These are phyloP conservation scores for Aurantiochytrium sp. DNA, from an alignment of 108 stramenopile genomes.

Conservation along the genomic window DNA sequence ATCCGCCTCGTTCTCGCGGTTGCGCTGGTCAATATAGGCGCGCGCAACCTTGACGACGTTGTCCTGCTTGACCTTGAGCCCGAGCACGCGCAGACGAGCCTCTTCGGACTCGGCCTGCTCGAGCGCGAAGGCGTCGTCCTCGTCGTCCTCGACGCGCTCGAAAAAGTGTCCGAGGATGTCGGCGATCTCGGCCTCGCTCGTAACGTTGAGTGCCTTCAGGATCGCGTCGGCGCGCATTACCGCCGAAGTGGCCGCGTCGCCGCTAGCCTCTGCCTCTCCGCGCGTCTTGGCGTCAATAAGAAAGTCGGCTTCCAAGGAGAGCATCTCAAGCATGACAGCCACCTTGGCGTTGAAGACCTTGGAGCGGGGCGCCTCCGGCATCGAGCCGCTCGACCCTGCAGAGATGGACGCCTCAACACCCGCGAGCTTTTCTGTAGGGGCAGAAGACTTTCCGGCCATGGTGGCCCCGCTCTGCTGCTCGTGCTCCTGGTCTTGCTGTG, in stretches of 20 bases:
- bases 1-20: slow-evolving; percentile 29
- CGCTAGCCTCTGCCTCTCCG: slow-evolving; percentile 42
- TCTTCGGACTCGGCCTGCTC: slow-evolving; percentile 8
- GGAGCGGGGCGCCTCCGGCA: background rate
- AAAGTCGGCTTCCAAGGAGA: slow-evolving; percentile 58
- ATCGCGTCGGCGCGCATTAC: slow-evolving; percentile 49
- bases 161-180: slow-evolving; percentile 60
- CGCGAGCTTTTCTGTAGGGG: too few species aligned
- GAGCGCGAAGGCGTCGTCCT: slow-evolving; percentile 36
- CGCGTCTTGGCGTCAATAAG: slow-evolving; percentile 43
- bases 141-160: slow-evolving; percentile 35
- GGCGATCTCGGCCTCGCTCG: slow-evolving; percentile 44
- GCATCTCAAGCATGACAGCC: slow-evolving; percentile 46
- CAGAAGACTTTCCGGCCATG: too few species aligned
- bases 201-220: slow-evolving; percentile 54
- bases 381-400: too few species aligned
- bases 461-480: background rate
- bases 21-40: slow-evolving; percentile 51
- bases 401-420: too few species aligned
- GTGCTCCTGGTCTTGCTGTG: background rate
- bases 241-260: slow-evolving; percentile 38
- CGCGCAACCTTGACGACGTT: slow-evolving; percentile 49
- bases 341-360: slow-evolving; percentile 51
- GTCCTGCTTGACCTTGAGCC: slow-evolving; percentile 49
- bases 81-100: background rate